Evolutionary conservation across 345 rosid species (phyloP).

Genomic region (Physaria fendleri): DNA sequence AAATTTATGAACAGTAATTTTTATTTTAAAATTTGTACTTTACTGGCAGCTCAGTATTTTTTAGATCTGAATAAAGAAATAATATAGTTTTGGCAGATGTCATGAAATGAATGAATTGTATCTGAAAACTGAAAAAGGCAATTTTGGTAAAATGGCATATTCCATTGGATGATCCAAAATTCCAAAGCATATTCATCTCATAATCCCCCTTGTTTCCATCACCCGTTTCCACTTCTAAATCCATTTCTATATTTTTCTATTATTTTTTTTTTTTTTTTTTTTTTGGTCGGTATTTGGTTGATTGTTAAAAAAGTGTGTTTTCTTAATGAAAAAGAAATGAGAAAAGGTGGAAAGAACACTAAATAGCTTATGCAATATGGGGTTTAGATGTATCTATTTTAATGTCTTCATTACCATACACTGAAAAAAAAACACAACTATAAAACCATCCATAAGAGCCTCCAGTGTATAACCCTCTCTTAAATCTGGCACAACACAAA

Average conservation of each 20-base stretch:
- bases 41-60: background rate
- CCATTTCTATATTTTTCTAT: background rate
- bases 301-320: background rate
- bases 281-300: background rate
- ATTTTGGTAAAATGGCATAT: too few species aligned
- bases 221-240: conserved; percentile 26
- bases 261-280: background rate
- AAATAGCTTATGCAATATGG: conserved; percentile 18
- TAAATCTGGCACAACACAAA: conserved; percentile 12
- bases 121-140: conserved; percentile 24
- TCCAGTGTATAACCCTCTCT: conserved; percentile 27
- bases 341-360: conserved; percentile 23
- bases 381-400: background rate
- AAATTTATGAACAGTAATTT: background rate
- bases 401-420: conserved; percentile 27
- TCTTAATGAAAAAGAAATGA: background rate
- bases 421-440: background rate
- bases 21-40: background rate
- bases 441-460: conserved; percentile 10
- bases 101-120: conserved; percentile 11
- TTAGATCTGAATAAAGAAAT: background rate
- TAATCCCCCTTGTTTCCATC: conserved; percentile 32
- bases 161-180: conserved; percentile 27
- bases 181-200: too few species aligned
- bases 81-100: background rate